Base-by-base conservation (phyloP, 1,139 yeast genomes). In the Ogataea hybrid region DNA sequence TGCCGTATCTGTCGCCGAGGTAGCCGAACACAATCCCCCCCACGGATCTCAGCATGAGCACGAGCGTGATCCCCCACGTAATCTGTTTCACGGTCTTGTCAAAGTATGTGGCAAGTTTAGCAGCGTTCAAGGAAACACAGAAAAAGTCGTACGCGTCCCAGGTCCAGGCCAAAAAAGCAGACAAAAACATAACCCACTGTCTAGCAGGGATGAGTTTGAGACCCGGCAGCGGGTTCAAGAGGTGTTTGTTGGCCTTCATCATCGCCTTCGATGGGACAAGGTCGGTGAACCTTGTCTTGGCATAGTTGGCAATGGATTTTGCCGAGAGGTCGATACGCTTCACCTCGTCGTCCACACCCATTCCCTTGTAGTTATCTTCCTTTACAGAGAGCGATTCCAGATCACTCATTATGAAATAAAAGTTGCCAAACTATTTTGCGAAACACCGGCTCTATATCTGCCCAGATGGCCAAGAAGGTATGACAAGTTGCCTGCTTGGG, bases 111-210 rank as follows among this genome's bases (percentile, higher is more conserved):
- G 92, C 87, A 41, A 84, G 70, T 8, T 63, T 65, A 1, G 78
- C 51, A 15, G 81, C 81, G 48, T 81, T 75, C 33, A 82, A 69
- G 6, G 86, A 77, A 10, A 83, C 84, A 23, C 83, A 71, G 61
- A 84, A 85, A 63, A 81, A 85, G 63, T 84, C 94, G 61, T 84
- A 72, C 3, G 94, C 84, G 60, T 84, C 94, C 75, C 86, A 74
- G 4, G 88, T 73, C 94, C 94, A 85, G 23, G 84, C 87, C 47
- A 71, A 58, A 53, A 81, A 79, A 3, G 88, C 89, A 35, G 81
- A 69, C 23, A 69, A 46, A 56, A 83, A 81, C 60, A 81, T 78
- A 41, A 75, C 68, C 87, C 89, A 81, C 46, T 79, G 80, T 39
- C 62, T 65, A 35, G 65, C 58, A 17, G 67, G 67, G 57, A 81